These are phyloP conservation scores for Kernera saxatilis DNA, from an alignment of 345 rosid species.

Conservation along the genomic window DNA sequence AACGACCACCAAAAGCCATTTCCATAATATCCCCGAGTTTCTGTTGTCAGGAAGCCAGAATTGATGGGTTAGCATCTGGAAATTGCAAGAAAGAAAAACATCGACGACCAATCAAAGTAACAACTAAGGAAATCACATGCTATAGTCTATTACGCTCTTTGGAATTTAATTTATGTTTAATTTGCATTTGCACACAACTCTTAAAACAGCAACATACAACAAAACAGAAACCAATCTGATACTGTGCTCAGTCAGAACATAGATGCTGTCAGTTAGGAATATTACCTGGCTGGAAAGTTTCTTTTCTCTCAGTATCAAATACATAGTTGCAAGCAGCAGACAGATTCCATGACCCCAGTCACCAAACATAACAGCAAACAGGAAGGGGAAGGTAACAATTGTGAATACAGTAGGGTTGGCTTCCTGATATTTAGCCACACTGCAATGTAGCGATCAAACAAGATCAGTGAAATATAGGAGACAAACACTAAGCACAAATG, in stretches of 20 bases:
- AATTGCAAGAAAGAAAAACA: constrained; percentile 4
- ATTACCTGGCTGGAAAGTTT: constrained; percentile 91
- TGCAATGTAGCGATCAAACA: constrained; percentile 34
- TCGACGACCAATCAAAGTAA: background rate
- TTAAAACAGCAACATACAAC: background rate
- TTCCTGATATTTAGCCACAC: constrained; percentile 92
- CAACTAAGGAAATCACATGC: background rate
- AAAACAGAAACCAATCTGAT: constrained; percentile 1
- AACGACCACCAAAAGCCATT: constrained; percentile 98
- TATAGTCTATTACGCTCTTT: background rate
- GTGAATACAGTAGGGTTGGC: constrained; percentile 95
- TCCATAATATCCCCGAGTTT: constrained; percentile 95
- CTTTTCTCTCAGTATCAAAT: constrained; percentile 69
- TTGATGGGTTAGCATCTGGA: constrained; percentile 2
- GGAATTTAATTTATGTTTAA: background rate
- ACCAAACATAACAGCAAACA: constrained; percentile 99
- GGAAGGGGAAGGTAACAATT: constrained; percentile 90
- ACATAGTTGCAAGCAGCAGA: constrained; percentile 68
- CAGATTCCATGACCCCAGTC: constrained; percentile 99
- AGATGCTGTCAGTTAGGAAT: background rate
- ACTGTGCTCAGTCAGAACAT: background rate
- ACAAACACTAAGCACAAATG: background rate
- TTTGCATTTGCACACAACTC: background rate
- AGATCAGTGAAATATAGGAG: background rate
- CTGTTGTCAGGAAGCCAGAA: constrained; percentile 37